phyloP scores from a whole-genome alignment of 2,329 filamentous ascomycete species.

The Botrytis medusae region DNA sequence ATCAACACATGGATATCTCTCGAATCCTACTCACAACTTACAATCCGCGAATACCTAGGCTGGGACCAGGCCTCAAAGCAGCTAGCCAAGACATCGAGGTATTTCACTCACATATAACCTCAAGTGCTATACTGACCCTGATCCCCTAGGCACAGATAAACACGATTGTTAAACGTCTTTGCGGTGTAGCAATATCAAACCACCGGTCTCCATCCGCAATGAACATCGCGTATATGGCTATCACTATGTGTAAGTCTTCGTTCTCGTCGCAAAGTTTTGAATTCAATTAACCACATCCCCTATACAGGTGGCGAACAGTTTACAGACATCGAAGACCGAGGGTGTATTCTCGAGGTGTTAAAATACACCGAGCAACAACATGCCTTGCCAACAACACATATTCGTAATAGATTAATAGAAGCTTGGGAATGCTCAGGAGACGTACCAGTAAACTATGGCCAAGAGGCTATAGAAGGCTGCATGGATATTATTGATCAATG shows the following conservation, averaged over 20 bases:
- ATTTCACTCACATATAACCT: not conserved
- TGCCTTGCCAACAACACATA: slow-evolving; percentile 42
- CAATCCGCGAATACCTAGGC: slow-evolving; percentile 39
- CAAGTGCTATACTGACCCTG: not conserved
- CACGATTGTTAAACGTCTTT: slow-evolving; percentile 27
- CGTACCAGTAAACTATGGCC: not conserved
- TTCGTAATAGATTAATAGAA: slow-evolving; percentile 37
- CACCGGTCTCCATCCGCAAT: slow-evolving; percentile 32
- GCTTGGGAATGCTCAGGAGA: slow-evolving; percentile 37
- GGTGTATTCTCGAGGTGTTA: slow-evolving; percentile 37
- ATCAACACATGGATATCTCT: slow-evolving; percentile 45
- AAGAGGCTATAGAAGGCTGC: not conserved
- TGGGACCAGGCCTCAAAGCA: slow-evolving; percentile 27
- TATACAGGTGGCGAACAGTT: slow-evolving; percentile 37
- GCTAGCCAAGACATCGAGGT: slow-evolving; percentile 28
- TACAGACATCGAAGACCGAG: slow-evolving; percentile 36
- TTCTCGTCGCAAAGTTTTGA: not conserved
- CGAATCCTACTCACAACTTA: slow-evolving; percentile 44
- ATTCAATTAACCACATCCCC: not conserved
- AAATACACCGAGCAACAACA: slow-evolving; percentile 33
- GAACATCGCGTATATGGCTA: slow-evolving; percentile 40
- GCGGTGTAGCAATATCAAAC: slow-evolving; percentile 30
- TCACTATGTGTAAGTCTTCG: slow-evolving; percentile 36
- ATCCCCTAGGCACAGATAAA: slow-evolving; percentile 25
- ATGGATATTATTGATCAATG: slow-evolving; percentile 3